phyloP scores from a whole-genome alignment of 2,329 filamentous ascomycete genomes.

The Leptodontidium sp. region DNA sequence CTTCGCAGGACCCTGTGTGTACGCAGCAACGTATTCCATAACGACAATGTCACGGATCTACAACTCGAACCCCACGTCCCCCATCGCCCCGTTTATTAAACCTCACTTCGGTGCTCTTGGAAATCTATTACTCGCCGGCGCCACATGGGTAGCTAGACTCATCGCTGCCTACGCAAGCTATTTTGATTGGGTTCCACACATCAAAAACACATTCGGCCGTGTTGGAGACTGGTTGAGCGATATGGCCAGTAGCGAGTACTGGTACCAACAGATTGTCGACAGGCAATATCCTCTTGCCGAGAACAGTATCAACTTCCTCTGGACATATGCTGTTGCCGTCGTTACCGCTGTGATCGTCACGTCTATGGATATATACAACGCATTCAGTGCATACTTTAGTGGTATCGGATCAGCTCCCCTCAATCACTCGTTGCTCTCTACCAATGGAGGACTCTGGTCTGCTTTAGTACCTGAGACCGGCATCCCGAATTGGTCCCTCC shows the following conservation, averaged over 20 bases:
- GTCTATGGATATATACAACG: no score
- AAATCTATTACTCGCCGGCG: no score
- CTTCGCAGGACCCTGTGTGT: background rate
- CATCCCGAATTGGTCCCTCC: background rate
- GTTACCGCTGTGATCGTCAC: background rate
- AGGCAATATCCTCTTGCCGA: background rate
- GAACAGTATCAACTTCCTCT: background rate
- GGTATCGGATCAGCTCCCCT: no score
- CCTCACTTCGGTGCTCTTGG: background rate
- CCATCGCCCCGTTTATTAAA: background rate
- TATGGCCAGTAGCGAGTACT: background rate
- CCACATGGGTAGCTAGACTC: background rate
- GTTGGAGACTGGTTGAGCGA: background rate
- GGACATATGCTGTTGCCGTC: background rate
- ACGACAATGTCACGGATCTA: background rate
- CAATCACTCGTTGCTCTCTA: no score
- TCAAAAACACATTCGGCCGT: background rate
- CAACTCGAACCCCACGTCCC: background rate
- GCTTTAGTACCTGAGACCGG: background rate
- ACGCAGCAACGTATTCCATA: background rate
- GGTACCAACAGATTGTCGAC: background rate
- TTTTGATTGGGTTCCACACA: background rate
- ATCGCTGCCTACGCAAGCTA: background rate
- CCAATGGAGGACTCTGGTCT: background rate
- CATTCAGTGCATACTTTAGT: no score